phyloP scores from a whole-genome alignment of 495 filamentous ascomycete genomes.

The Aspergillus campestris region DNA sequence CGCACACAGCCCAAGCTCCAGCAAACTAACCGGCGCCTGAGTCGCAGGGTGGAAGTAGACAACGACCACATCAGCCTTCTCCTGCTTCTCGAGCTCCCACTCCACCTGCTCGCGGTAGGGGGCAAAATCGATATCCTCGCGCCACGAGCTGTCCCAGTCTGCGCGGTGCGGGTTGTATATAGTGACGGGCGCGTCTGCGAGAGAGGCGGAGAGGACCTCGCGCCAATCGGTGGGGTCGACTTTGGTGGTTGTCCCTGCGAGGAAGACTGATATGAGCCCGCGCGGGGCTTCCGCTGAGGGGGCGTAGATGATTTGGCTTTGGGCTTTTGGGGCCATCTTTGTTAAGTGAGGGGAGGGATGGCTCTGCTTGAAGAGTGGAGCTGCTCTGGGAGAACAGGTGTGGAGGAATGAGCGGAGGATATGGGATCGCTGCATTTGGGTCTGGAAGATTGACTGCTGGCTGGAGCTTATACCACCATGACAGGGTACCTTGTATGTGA shows the following conservation, averaged over 20 bases:
- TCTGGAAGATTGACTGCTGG: no score
- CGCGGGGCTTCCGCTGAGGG: conserved; percentile 2
- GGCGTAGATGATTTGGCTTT: conserved; percentile 3
- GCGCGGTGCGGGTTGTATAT: conserved; percentile 49
- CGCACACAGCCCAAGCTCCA: conserved; percentile 45
- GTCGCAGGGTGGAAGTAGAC: conserved; percentile 45
- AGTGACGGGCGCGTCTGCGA: conserved; percentile 35
- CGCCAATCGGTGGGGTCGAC: conserved; percentile 1
- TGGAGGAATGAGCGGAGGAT: no score
- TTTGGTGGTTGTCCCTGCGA: conserved; percentile 3
- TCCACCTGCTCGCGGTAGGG: conserved; percentile 45
- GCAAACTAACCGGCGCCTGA: conserved; percentile 38
- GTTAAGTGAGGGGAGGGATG: not conserved
- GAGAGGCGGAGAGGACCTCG: conserved; percentile 2
- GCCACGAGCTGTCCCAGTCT: conserved; percentile 49
- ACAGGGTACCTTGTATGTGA: no score
- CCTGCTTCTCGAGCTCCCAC: conserved; percentile 49
- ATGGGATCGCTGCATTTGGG: no score
- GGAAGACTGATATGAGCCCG: conserved; percentile 2
- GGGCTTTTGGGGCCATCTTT: not conserved
- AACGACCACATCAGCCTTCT: conserved; percentile 42
- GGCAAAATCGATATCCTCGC: conserved; percentile 29
- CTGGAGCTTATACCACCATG: no score
- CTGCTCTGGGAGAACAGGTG: no score
- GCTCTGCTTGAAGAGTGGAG: no score